A percentile compares a stretch with the other conserved stretches of the same genome.
These are phyloP conservation scores for Bifiguratus adelaidae DNA, from an alignment of 192 early-diverging fungal species.

Conservation along the genomic window DNA sequence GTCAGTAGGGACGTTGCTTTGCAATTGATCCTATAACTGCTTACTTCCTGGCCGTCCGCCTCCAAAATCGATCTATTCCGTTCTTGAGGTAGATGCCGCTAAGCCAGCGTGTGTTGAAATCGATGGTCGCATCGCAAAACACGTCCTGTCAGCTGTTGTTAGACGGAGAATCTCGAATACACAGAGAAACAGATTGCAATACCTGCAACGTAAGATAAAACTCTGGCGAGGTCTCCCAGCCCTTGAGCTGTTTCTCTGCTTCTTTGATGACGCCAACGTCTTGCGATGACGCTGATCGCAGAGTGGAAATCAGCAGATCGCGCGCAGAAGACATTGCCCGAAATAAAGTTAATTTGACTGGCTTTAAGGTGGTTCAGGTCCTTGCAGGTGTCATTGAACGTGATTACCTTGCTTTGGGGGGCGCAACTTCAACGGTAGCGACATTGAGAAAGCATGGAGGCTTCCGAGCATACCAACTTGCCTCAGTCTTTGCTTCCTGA, in stretches of 20 bases:
- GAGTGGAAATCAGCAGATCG: conserved; percentile 29
- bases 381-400: too few relatives aligned
- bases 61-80: conserved; percentile 86
- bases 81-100: conserved; percentile 82
- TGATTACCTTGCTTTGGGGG: too few relatives aligned
- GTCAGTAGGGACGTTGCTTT: background rate
- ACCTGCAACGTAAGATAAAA: conserved; percentile 67
- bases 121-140: conserved; percentile 54
- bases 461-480: too few relatives aligned
- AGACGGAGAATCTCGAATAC: background rate
- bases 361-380: too few relatives aligned
- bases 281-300: conserved; percentile 59
- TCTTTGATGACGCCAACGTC: conserved; percentile 43
- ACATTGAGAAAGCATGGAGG: too few relatives aligned
- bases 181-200: background rate
- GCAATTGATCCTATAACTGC: background rate
- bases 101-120: conserved; percentile 56
- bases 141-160: conserved; percentile 44
- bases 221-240: conserved; percentile 60
- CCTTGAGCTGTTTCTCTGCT: conserved; percentile 55
- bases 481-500: too few relatives aligned
- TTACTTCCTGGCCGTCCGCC: conserved; percentile 59
- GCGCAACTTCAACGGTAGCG: too few relatives aligned
- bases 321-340: conserved; percentile 30
- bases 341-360: too few relatives aligned